Base-by-base conservation (phyloP, 106 monocot species). In the Agapanthus africanus region DNA sequence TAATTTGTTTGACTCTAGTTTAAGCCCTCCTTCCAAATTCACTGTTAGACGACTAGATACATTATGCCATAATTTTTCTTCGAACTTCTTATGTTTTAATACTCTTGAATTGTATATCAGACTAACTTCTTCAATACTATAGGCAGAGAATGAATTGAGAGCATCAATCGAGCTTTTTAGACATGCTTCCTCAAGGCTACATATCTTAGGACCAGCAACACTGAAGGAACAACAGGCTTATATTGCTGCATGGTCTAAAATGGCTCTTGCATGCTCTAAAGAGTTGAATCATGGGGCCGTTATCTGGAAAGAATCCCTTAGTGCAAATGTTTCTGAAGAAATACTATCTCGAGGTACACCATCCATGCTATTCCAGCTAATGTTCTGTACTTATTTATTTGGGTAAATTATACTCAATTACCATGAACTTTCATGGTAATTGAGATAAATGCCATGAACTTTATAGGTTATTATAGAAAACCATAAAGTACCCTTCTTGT, bases 271-370 rank as follows among this genome's bases (percentile, higher is more conserved):
- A 25, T 88, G 88, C 77, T 70, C 71, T 9, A 31, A 72, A 77
- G 92, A 92, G 66, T 75, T 92, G 79, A 42, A 88, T 37, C 80
- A 74, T 76, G 92, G 92, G 61, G 68, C 74, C 19, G 61, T 51
- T 32, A 79, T 88, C 46, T 92, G 85, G 85, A 34, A 54, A 25
- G 70, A 88, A 67, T 83, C 76, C 37, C 50, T 74, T 62, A 35
- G 33, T 35, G 76, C 64, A 40, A 79, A 83, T 74, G 32, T 74
- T 34, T 37, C 27, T 39, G 50, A 34, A 37, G 70, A 83, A 63
- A 67, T 92, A 32, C 56, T 85, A 59, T 72, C 59, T 63, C 44
- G 32, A 79, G 92, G 92, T 92, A 66, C 14, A 42, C 54, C 26
- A 54, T 63, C 15, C 4, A 31, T 31, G 13, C 33, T 49, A 49